Percentiles rank a stretch among this genome's conserved stretches.
These are phyloP conservation scores for Ophiostoma populinum DNA, from an alignment of 2,329 filamentous ascomycete species.

Conservation along the genomic window DNA sequence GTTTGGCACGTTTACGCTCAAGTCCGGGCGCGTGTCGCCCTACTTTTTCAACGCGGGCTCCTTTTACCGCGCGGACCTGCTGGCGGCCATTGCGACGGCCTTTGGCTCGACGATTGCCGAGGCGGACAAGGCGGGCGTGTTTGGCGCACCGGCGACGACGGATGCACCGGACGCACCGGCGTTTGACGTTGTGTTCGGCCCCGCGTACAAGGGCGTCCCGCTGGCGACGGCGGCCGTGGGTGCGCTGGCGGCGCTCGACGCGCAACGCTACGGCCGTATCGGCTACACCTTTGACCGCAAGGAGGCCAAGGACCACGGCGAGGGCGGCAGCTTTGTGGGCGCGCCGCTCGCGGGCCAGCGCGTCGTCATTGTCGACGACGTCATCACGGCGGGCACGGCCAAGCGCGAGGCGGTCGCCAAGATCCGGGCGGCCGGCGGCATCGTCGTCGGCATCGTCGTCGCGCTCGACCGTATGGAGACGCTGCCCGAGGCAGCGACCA, in stretches of 20 bases:
- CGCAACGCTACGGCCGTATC: constrained; percentile 38
- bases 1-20: constrained; percentile 75
- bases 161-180: constrained; percentile 4
- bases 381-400: constrained; percentile 88
- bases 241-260: constrained; percentile 20
- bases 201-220: constrained; percentile 94
- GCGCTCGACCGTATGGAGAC: constrained; percentile 79
- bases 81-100: constrained; percentile 61
- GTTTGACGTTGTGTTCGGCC: constrained; percentile 81
- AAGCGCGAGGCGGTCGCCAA: constrained; percentile 85
- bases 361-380: constrained; percentile 86
- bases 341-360: constrained; percentile 69
- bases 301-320: constrained; percentile 89
- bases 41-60: constrained; percentile 97
- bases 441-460: constrained; percentile 73
- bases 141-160: neutral
- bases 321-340: constrained; percentile 86
- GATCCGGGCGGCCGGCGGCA: constrained; percentile 71
- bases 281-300: constrained; percentile 92
- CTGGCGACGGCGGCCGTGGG: constrained; percentile 52
- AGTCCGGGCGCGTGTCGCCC: constrained; percentile 78
- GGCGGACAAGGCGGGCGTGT: constrained; percentile 9
- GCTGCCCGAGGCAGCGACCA: constrained; percentile 43
- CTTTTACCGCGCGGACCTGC: constrained; percentile 67
- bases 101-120: constrained; percentile 50